Evolutionary conservation across 106 monocot genomes (phyloP).

Genomic region (Narthecium ossifragum): DNA sequence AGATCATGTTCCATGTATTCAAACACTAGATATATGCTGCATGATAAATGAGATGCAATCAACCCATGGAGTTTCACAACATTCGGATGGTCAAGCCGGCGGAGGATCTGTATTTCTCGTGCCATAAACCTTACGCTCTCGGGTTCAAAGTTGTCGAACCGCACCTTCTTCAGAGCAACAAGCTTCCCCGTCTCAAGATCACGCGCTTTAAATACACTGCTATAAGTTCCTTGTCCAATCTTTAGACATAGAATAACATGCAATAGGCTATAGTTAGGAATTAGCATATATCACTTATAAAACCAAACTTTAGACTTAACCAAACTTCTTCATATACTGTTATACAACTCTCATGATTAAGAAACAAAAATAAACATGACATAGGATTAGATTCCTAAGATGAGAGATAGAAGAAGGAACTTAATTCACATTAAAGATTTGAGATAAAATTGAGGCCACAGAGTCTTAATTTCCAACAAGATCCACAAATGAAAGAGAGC

Average conservation of each 20-base stretch:
- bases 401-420: too few relatives aligned
- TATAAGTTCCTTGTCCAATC: slow-evolving; percentile 96
- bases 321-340: not conserved
- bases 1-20: slow-evolving; percentile 98
- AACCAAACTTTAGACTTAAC: not conserved
- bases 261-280: not conserved
- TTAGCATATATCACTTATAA: not conserved
- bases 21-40: slow-evolving; percentile 80
- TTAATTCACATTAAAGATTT: too few relatives aligned
- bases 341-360: not conserved
- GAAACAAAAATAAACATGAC: not conserved
- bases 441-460: too few relatives aligned
- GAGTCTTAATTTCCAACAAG: too few relatives aligned
- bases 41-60: slow-evolving; percentile 61
- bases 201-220: slow-evolving; percentile 84
- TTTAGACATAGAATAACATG: slow-evolving; percentile 14
- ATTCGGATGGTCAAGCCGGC: slow-evolving; percentile 86
- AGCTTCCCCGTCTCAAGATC: slow-evolving; percentile 68
- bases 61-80: slow-evolving; percentile 66
- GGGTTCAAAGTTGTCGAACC: slow-evolving; percentile 80
- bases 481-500: not conserved
- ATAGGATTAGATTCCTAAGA: too few relatives aligned
- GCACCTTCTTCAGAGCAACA: slow-evolving; percentile 89
- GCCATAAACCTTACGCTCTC: slow-evolving; percentile 93
- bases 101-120: slow-evolving; percentile 79